phyloP scores from a whole-genome alignment of 2,329 filamentous ascomycete genomes.

The Penicillium aurantiogriseum region DNA sequence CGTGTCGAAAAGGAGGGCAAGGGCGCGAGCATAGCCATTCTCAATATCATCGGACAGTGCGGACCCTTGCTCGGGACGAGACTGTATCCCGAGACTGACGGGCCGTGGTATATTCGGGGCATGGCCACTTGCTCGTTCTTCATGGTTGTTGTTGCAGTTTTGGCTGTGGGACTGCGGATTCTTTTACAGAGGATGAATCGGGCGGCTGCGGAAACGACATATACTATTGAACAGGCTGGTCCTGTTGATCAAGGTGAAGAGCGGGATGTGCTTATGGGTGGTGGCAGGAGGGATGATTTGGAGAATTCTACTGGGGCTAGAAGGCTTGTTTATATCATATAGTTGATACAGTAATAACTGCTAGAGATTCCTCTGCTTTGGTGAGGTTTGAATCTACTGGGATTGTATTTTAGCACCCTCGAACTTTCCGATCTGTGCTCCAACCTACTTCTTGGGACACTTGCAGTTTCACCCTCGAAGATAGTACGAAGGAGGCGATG shows the following conservation, averaged over 20 bases:
- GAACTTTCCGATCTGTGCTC: too few relatives aligned
- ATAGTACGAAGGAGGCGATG: too few relatives aligned
- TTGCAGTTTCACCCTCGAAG: too few relatives aligned
- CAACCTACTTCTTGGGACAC: too few relatives aligned
- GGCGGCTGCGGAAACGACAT: slow-evolving; percentile 1
- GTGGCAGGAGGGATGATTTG: slow-evolving; percentile 19
- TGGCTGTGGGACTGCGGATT: slow-evolving; percentile 56
- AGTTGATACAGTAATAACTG: background rate
- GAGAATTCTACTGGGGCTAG: slow-evolving; percentile 21
- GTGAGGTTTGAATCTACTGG: background rate
- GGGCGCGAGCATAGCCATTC: slow-evolving; percentile 72
- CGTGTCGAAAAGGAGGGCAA: slow-evolving; percentile 67
- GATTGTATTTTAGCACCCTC: background rate
- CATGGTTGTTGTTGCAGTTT: slow-evolving; percentile 59
- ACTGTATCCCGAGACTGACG: slow-evolving; percentile 60
- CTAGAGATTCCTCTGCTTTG: background rate
- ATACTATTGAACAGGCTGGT: slow-evolving; percentile 7
- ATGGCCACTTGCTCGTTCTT: slow-evolving; percentile 63
- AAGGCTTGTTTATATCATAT: slow-evolving; percentile 30
- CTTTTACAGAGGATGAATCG: slow-evolving; percentile 55
- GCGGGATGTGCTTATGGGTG: slow-evolving; percentile 32
- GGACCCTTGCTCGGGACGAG: slow-evolving; percentile 70
- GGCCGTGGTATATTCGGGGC: slow-evolving; percentile 61
- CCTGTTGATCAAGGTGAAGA: slow-evolving; percentile 25
- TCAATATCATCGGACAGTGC: slow-evolving; percentile 79